phyloP scores from a whole-genome alignment of 176 grass and related monocot genomes.

The Cocos nucifera region DNA sequence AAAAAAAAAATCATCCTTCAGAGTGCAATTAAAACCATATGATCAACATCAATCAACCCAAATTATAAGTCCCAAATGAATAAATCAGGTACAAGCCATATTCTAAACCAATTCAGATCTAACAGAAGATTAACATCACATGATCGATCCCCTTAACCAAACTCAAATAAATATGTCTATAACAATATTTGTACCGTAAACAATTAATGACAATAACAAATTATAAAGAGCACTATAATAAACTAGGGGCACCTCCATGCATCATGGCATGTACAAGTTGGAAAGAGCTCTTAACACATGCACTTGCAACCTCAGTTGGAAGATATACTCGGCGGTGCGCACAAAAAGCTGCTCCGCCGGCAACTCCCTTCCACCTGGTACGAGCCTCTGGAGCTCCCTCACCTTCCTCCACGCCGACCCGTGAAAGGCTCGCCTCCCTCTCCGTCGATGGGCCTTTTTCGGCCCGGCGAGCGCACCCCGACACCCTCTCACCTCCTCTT shows the following conservation, averaged over 20 bases:
- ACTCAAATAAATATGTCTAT: not conserved
- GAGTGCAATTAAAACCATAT: too few relatives aligned
- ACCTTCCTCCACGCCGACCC: constrained; percentile 40
- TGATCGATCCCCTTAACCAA: not conserved
- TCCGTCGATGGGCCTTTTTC: not conserved
- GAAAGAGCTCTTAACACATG: constrained; percentile 58
- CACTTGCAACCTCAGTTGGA: constrained; percentile 43
- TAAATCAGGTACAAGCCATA: too few relatives aligned
- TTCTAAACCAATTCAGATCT: not conserved
- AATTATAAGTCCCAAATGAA: too few relatives aligned
- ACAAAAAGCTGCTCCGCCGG: constrained; percentile 60
- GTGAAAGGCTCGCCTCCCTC: constrained; percentile 13
- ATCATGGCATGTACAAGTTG: constrained; percentile 29
- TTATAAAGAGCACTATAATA: not conserved
- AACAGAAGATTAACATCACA: constrained; percentile 1
- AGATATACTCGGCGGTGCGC: constrained; percentile 69
- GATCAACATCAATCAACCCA: too few relatives aligned
- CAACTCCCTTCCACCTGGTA: constrained; percentile 40
- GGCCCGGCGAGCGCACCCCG: not conserved
- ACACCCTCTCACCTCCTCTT: not conserved
- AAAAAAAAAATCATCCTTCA: too few relatives aligned
- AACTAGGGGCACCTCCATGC: not conserved
- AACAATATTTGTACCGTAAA: constrained; percentile 33
- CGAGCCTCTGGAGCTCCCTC: constrained; percentile 72
- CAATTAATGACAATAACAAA: constrained; percentile 9